These are phyloP conservation scores for Casuarina glauca DNA, from an alignment of 306 rosid genomes.

Conservation along the genomic window DNA sequence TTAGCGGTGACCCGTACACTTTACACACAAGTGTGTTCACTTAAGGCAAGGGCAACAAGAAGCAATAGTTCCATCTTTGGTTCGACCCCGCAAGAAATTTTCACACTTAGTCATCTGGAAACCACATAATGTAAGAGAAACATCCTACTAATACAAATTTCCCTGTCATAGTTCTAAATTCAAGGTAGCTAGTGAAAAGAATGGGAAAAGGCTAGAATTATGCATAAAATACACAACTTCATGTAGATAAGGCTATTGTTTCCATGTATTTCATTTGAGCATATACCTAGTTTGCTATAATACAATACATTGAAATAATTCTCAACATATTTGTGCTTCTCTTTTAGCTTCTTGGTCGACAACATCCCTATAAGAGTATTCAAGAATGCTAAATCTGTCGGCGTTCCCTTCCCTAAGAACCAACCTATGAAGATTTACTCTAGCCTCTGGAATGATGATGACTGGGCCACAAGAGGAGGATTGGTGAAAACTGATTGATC, in stretches of 20 bases:
- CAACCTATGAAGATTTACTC: conserved; percentile 77
- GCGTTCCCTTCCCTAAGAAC: conserved; percentile 76
- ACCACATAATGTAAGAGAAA: conserved; percentile 60
- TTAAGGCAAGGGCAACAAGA: conserved; percentile 77
- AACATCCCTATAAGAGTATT: conserved; percentile 74
- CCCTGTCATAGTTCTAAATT: too few relatives aligned
- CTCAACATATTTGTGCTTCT: background rate
- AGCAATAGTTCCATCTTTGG: conserved; percentile 85
- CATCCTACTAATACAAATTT: background rate
- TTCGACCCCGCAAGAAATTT: conserved; percentile 84
- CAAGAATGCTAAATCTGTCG: conserved; percentile 58
- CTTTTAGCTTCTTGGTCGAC: conserved; percentile 70
- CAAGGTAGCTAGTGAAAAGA: too few relatives aligned
- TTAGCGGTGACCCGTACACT: conserved; percentile 82
- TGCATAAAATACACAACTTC: background rate
- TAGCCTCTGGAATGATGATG: conserved; percentile 77
- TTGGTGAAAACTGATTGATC: conserved; percentile 83
- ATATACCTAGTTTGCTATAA: background rate
- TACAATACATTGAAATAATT: background rate
- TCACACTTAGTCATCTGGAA: conserved; percentile 85
- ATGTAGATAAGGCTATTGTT: background rate
- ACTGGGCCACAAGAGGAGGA: conserved; percentile 91
- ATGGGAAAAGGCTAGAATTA: background rate
- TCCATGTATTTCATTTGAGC: background rate
- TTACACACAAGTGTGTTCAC: conserved; percentile 76